phyloP scores from a whole-genome alignment of 768 basidiomycete genomes.

The Rhizopogon sp. region DNA sequence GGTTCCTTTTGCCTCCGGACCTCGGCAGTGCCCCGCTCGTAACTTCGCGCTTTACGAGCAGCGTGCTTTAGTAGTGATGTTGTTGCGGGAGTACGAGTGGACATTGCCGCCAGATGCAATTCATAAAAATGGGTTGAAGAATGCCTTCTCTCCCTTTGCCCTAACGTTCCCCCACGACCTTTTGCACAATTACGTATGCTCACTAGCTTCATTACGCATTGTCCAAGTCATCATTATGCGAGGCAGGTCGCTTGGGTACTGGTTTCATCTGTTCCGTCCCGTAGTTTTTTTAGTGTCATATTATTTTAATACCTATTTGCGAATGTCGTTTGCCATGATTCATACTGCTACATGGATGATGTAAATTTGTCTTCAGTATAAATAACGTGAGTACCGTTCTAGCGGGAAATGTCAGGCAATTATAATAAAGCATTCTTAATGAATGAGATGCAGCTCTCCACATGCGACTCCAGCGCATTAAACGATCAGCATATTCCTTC shows the following conservation, averaged over 20 bases:
- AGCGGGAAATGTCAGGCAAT: neutral
- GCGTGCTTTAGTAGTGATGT: slow-evolving; percentile 29
- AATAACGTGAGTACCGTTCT: neutral
- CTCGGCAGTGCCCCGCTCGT: slow-evolving; percentile 30
- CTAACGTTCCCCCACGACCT: slow-evolving; percentile 29
- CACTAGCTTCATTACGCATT: neutral
- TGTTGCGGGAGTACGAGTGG: slow-evolving; percentile 31
- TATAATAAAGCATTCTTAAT: neutral
- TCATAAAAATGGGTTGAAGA: slow-evolving; percentile 22
- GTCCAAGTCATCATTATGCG: neutral
- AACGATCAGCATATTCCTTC: neutral
- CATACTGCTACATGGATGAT: neutral
- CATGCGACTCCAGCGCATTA: neutral
- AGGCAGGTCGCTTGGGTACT: neutral
- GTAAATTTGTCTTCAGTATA: neutral
- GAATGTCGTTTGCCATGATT: neutral
- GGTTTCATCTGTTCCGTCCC: neutral
- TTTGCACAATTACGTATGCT: neutral
- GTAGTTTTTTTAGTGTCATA: neutral
- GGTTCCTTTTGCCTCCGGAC: slow-evolving; percentile 29
- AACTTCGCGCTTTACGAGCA: slow-evolving; percentile 26
- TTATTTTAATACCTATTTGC: neutral
- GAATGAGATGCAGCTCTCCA: neutral
- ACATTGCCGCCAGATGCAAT: slow-evolving; percentile 22
- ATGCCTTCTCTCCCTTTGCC: slow-evolving; percentile 31